phyloP scores from a whole-genome alignment of 495 filamentous ascomycete genomes.

The Neurospora terricola region DNA sequence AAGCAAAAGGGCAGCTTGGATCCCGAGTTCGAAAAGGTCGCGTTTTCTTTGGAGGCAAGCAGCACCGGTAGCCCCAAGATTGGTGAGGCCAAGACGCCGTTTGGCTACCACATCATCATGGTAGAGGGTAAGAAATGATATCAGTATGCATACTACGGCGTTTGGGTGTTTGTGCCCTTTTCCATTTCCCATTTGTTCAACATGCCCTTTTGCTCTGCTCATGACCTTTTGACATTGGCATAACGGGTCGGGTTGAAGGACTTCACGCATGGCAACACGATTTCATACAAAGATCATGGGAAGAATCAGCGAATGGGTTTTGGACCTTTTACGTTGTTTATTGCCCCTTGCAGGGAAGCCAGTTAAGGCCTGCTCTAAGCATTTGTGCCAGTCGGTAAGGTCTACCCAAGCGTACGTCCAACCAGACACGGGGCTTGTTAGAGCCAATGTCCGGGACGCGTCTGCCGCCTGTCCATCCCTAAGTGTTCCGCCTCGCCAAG shows the following conservation, averaged over 20 bases:
- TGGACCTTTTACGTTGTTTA: constrained; percentile 9
- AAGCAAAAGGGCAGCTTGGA: constrained; percentile 67
- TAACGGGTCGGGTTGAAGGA: not conserved
- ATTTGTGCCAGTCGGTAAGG: constrained; percentile 25
- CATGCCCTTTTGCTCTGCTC: not conserved
- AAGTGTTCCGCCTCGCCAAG: not conserved
- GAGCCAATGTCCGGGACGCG: not conserved
- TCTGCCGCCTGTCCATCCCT: not conserved
- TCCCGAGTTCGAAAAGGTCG: constrained; percentile 68
- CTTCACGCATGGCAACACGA: constrained; percentile 4
- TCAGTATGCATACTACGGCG: not conserved
- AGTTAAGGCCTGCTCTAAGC: constrained; percentile 16
- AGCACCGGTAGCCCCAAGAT: constrained; percentile 66
- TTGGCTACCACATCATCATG: constrained; percentile 94
- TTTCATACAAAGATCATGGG: not conserved
- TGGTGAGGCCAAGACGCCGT: constrained; percentile 70
- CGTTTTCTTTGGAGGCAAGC: constrained; percentile 68
- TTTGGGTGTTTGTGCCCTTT: not conserved
- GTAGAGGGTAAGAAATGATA: constrained; percentile 38
- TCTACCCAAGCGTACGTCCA: constrained; percentile 24
- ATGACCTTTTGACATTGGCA: not conserved
- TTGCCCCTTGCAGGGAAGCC: constrained; percentile 16
- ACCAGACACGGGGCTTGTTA: constrained; percentile 7
- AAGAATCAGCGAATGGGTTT: not conserved
- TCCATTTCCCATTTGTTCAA: not conserved